Evolutionary conservation across 75 land plant species (phyloP).

Genomic region (Chamaecyparis obtusa): DNA sequence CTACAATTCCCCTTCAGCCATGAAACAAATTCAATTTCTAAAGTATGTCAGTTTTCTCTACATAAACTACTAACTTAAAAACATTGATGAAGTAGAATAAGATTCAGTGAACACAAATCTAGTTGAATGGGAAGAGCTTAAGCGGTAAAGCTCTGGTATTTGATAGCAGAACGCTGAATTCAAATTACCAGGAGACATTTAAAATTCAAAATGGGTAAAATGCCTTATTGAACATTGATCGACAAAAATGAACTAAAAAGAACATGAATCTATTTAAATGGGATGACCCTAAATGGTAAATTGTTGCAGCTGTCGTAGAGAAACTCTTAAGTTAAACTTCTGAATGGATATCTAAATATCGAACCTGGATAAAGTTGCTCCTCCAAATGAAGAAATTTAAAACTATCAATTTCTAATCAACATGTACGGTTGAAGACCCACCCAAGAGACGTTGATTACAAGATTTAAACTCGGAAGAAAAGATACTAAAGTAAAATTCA

Average conservation of each 20-base stretch:
- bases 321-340: neutral
- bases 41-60: neutral
- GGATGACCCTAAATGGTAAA: neutral
- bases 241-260: neutral
- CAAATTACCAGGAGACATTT: neutral
- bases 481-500: neutral
- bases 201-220: neutral
- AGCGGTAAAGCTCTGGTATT: neutral
- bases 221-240: neutral
- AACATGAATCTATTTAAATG: neutral
- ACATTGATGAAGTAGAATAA: neutral
- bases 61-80: neutral
- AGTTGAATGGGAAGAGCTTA: neutral
- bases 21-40: neutral
- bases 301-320: neutral
- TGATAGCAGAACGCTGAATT: neutral
- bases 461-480: neutral
- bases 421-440: neutral
- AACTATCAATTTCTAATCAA: neutral
- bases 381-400: neutral
- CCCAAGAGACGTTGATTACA: neutral
- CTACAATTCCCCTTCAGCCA: neutral
- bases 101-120: neutral
- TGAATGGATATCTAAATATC: neutral
- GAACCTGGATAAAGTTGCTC: neutral